Evolutionary conservation across 73 alveolate species (phyloP).

Genomic region (Uronychia setigera): DNA sequence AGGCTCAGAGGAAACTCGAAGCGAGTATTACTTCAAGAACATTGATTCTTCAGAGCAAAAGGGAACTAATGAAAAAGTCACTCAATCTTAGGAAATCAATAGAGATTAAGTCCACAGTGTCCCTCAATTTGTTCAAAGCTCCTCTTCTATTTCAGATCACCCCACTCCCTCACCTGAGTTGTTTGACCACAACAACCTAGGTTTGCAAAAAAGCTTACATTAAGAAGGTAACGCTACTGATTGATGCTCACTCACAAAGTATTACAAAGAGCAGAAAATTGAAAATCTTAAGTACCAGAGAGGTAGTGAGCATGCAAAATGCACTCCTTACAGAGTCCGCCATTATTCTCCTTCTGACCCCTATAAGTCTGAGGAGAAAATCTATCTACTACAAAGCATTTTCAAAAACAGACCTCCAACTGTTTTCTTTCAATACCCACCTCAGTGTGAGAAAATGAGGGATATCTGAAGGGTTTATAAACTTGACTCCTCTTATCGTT

Average conservation of each 20-base stretch:
- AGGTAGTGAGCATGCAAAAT: not conserved
- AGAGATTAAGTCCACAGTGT: no score
- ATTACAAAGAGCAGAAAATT: not conserved
- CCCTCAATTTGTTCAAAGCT: no score
- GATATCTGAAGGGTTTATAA: not conserved
- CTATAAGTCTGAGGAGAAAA: not conserved
- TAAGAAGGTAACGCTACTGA: not conserved
- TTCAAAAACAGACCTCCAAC: slow-evolving; percentile 47
- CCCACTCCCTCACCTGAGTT: no score
- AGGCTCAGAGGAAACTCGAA: no score
- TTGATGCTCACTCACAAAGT: not conserved
- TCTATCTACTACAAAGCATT: not conserved
- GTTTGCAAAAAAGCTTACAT: no score
- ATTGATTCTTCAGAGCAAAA: no score
- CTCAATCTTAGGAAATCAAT: no score
- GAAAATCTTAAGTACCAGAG: not conserved
- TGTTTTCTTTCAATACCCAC: slow-evolving; percentile 57
- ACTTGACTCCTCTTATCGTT: not conserved
- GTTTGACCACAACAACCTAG: no score
- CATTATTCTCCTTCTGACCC: not conserved
- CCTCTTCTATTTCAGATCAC: no score
- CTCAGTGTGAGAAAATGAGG: not conserved
- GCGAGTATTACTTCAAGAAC: no score
- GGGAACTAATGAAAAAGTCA: no score
- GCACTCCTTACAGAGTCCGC: no score